Conservation (phyloP, 345 rosid species). For the Hibiscus syriacus region DNA sequence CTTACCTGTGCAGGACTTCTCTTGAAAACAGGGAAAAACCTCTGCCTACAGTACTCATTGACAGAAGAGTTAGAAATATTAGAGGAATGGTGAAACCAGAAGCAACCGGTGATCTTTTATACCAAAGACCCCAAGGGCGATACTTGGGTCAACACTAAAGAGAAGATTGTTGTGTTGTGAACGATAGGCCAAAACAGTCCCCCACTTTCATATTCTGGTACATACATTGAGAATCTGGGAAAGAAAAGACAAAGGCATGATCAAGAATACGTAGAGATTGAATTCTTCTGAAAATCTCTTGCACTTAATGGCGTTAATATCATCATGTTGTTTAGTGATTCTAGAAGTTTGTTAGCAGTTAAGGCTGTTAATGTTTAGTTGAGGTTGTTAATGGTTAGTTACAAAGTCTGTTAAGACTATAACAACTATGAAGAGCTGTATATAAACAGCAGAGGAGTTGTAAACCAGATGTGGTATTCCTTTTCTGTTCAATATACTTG, state of each 20-base stretch:
- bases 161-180: conserved; percentile 76
- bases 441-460: no score
- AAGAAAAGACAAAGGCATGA: neutral
- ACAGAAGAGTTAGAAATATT: conserved; percentile 59
- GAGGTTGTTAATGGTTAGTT: no score
- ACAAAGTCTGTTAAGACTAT: no score
- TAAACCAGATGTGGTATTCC: no score
- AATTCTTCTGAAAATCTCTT: neutral
- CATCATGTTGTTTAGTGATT: no score
- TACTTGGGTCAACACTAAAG: conserved; percentile 71
- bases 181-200: conserved; percentile 87
- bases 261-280: neutral
- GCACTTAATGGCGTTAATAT: neutral
- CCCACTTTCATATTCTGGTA: conserved; percentile 63
- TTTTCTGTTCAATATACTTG: no score
- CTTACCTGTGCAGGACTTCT: conserved; percentile 62
- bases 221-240: conserved; percentile 73
- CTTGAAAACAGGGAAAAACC: conserved; percentile 59
- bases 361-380: no score
- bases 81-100: conserved; percentile 75
- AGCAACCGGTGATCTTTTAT: conserved; percentile 61
- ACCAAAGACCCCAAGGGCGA: conserved; percentile 93
- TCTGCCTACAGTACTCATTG: conserved; percentile 73
- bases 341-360: no score
- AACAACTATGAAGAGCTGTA: no score